phyloP scores from a whole-genome alignment of 2,329 filamentous ascomycete species.

The Microsporum ferrugineum region DNA sequence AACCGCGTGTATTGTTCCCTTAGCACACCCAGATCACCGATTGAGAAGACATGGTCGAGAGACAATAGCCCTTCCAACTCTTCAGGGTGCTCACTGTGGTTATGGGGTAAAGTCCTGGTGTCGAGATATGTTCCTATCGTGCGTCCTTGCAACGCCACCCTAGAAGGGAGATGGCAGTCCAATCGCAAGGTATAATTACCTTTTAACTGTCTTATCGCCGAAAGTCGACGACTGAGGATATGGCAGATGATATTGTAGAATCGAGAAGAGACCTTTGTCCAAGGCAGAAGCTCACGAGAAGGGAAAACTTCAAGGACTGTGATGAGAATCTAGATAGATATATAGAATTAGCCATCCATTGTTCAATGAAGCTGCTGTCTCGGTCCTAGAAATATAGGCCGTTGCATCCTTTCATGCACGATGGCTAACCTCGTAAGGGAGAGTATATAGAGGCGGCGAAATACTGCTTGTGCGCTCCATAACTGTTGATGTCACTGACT shows the following conservation, averaged over 20 bases:
- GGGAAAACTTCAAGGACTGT: neutral
- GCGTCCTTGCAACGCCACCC: neutral
- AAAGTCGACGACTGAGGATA: neutral
- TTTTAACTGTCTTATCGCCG: neutral
- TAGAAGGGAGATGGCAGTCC: neutral
- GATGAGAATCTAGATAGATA: neutral
- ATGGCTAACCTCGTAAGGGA: constrained; percentile 1
- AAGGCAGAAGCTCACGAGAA: neutral
- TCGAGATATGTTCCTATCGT: constrained; percentile 3
- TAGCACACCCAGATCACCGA: neutral
- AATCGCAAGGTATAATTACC: neutral
- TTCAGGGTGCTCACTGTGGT: neutral
- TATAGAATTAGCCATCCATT: neutral
- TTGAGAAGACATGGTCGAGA: neutral
- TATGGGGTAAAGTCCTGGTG: neutral
- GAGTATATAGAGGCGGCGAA: neutral
- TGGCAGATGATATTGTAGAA: constrained; percentile 4
- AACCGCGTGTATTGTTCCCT: neutral
- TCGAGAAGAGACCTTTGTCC: neutral
- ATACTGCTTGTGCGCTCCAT: neutral
- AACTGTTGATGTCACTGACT: too few species aligned
- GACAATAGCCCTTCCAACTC: neutral
- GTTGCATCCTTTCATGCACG: neutral
- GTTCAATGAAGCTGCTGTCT: neutral
- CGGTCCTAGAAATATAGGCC: neutral